Evolutionary conservation across 225 moss, liverwort and hornwort genomes (phyloP).

Genomic region (Neckera pumila): DNA sequence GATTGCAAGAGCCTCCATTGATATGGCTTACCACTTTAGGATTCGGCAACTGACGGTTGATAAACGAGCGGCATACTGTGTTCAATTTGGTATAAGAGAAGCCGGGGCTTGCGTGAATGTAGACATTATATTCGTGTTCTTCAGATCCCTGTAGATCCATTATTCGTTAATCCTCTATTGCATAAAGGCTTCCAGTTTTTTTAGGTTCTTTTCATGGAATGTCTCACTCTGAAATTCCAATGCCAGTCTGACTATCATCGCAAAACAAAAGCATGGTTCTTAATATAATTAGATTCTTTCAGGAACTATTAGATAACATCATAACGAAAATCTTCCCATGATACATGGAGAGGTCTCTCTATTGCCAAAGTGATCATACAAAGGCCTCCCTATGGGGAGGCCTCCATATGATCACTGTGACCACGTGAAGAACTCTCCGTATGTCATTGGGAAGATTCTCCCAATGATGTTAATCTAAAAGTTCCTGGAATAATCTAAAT

Average conservation of each 20-base stretch:
- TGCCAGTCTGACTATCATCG: background rate
- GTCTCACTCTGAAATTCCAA: background rate
- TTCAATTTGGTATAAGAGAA: constrained; percentile 39
- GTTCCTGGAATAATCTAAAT: background rate
- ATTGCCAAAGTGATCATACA: background rate
- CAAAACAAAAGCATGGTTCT: background rate
- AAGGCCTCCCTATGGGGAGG: background rate
- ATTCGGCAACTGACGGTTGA: constrained; percentile 53
- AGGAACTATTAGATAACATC: background rate
- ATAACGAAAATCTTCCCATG: background rate
- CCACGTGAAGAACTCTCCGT: background rate
- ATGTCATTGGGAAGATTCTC: background rate
- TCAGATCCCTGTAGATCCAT: constrained; percentile 36
- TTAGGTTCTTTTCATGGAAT: background rate
- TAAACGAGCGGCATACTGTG: constrained; percentile 56
- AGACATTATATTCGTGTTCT: constrained; percentile 59
- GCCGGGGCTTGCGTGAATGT: constrained; percentile 88
- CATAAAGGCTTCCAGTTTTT: background rate
- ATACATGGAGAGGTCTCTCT: background rate
- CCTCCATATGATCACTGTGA: background rate
- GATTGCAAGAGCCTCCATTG: background rate
- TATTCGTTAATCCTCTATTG: background rate
- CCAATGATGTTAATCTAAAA: background rate
- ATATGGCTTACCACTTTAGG: constrained; percentile 24
- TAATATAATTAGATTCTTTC: background rate